These are phyloP conservation scores for Hanseniaspora vineae DNA, from an alignment of 805 yeast species.

Conservation along the genomic window DNA sequence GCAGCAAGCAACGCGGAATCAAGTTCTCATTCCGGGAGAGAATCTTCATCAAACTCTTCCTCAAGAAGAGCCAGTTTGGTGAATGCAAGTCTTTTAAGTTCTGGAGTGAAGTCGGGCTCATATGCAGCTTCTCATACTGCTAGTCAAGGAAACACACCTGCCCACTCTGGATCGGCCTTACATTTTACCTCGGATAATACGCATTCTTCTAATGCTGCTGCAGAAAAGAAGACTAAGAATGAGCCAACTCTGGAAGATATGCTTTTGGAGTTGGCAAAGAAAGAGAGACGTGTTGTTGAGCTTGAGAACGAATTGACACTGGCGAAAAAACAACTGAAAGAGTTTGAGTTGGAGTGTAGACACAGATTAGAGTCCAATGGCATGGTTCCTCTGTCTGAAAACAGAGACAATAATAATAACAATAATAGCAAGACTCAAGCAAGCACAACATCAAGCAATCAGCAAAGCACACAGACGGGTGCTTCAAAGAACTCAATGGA, in stretches of 20 bases:
- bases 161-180: too few species aligned
- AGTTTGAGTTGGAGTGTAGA: slow-evolving; percentile 4
- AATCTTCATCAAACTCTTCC: neutral
- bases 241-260: slow-evolving; percentile 1
- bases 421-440: neutral
- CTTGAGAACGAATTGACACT: slow-evolving; percentile 1
- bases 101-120: neutral
- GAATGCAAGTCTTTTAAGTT: neutral
- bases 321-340: slow-evolving; percentile 5
- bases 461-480: slow-evolving; percentile 1
- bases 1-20: neutral
- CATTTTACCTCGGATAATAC: neutral
- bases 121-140: too few species aligned
- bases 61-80: neutral
- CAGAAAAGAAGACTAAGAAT: neutral
- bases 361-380: neutral
- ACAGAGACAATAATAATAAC: neutral
- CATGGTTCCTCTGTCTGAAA: neutral
- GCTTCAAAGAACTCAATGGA: neutral
- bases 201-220: neutral
- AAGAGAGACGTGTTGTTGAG: slow-evolving; percentile 4
- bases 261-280: slow-evolving; percentile 4
- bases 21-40: neutral
- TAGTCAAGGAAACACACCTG: too few species aligned
- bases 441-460: neutral